These are phyloP conservation scores for Sphagnum fallax DNA, from an alignment of 228 moss, liverwort and hornwort species.

Conservation along the genomic window DNA sequence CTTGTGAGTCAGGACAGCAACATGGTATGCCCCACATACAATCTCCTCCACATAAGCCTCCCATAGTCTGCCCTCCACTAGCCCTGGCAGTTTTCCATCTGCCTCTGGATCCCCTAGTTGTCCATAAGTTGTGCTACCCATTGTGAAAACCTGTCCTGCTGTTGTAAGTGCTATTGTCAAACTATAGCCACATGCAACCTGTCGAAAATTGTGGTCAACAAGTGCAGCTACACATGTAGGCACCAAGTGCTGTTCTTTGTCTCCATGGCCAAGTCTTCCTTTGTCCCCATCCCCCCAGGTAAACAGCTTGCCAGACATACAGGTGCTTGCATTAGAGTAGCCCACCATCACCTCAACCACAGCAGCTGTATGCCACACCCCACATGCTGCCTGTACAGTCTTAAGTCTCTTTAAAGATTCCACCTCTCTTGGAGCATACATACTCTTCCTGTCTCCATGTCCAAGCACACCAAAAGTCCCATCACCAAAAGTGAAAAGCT, in stretches of 20 bases:
- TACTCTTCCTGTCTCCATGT: constrained; percentile 83
- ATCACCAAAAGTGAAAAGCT: constrained; percentile 95
- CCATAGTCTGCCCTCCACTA: constrained; percentile 74
- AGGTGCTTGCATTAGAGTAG: constrained; percentile 62
- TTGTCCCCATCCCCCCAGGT: constrained; percentile 99
- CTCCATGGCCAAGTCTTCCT: constrained; percentile 87
- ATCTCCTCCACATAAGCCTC: constrained; percentile 84
- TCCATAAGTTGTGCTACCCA: constrained; percentile 86
- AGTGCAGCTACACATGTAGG: constrained; percentile 95
- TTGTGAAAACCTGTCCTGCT: constrained; percentile 85
- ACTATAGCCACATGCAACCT: constrained; percentile 90
- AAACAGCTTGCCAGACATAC: constrained; percentile 94
- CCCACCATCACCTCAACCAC: constrained; percentile 99
- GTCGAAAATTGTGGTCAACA: constrained; percentile 91
- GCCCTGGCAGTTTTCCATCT: constrained; percentile 81
- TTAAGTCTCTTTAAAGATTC: constrained; percentile 94
- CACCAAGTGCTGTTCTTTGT: constrained; percentile 92
- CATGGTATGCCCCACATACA: constrained; percentile 89
- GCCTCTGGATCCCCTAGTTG: constrained; percentile 90
- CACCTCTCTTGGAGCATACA: constrained; percentile 78
- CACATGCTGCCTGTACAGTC: constrained; percentile 85
- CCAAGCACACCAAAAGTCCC: constrained; percentile 98
- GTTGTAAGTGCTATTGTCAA: constrained; percentile 89
- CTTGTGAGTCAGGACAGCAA: constrained; percentile 85
- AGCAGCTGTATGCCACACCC: constrained; percentile 98